Evolutionary conservation across 192 early-diverging fungal genomes (phyloP), one percentile per base, ranked within the genome.

Genomic region (Umbelopsis sp.): DNA sequence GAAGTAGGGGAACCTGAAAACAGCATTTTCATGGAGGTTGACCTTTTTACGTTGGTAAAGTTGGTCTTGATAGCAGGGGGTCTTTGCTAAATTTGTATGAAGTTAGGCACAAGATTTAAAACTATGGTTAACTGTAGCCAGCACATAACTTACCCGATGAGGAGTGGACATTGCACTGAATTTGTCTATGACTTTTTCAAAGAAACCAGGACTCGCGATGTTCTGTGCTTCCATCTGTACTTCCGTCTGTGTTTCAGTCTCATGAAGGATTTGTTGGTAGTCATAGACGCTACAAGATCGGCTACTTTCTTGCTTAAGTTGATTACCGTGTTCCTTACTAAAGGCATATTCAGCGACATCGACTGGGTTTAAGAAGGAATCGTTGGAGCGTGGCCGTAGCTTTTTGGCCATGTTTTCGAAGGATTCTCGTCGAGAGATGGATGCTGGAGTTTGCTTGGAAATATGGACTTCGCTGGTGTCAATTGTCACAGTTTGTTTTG

Each of bases 161-260:
- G 55, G 55, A 6, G 55, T 35, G 4, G 55, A 61, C 18, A 61
- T 61, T 16, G 55, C 55, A 35, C 55, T 61, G 4, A 61, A 61
- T 61, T 61, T 61, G 27, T 61, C 55, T 18, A 61, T 61, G 27
- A 61, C 55, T 16, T 61, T 61, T 61, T 61, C 55, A 35, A 61
- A 61, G 16, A 61, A 61, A 4, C 55, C 55, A 18, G 11, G 55
- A 37, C 27, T 4, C 16, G 18, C 27, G 7, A 1, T 13, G 27
- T 33, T 61, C 21, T 18, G 27, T 3, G 3, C 27, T 30, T 30
- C 27, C 27, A 30, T 30, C 27, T 30, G 27, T 3, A 30, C 27
- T 30, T 30, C 27, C 27, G 27, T 30, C 27, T 30, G 12, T 12
- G 11, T 30, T 61, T 35, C 30, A 35, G 33, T 27, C 13, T 61